phyloP scores from a whole-genome alignment of 148 eudicot species.

The Diospyros kaki region DNA sequence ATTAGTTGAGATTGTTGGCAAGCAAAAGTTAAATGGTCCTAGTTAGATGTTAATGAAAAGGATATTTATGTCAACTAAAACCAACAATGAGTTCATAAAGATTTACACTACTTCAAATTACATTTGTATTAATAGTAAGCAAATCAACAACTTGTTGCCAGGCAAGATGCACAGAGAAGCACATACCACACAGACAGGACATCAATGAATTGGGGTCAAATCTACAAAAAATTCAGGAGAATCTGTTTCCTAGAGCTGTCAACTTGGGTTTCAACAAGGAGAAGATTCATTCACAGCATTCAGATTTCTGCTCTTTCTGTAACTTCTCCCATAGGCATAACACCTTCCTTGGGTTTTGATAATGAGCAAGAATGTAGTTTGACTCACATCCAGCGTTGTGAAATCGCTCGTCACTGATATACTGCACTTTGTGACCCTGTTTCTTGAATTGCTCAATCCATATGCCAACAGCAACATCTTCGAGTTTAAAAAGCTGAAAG shows the following conservation, averaged over 20 bases:
- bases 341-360: constrained; percentile 33
- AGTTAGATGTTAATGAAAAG: no score
- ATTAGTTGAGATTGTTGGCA: no score
- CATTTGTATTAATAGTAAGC: background rate
- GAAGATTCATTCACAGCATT: constrained; percentile 18
- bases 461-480: constrained; percentile 31
- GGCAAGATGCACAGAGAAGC: background rate
- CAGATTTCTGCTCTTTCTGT: constrained; percentile 19
- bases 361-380: constrained; percentile 53
- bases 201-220: background rate
- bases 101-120: no score
- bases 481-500: constrained; percentile 27
- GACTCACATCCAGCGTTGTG: constrained; percentile 32
- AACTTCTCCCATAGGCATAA: constrained; percentile 25
- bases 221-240: background rate
- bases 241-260: background rate
- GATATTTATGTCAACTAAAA: no score
- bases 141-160: constrained; percentile 1
- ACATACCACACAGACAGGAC: background rate
- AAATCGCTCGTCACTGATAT: constrained; percentile 15
- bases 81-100: no score
- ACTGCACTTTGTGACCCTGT: constrained; percentile 26
- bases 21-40: no score
- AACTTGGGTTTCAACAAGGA: background rate
- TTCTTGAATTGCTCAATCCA: constrained; percentile 27